Evolutionary conservation across 108 stramenopile species (phyloP).

Genomic region (Mediolabrus comicus): DNA sequence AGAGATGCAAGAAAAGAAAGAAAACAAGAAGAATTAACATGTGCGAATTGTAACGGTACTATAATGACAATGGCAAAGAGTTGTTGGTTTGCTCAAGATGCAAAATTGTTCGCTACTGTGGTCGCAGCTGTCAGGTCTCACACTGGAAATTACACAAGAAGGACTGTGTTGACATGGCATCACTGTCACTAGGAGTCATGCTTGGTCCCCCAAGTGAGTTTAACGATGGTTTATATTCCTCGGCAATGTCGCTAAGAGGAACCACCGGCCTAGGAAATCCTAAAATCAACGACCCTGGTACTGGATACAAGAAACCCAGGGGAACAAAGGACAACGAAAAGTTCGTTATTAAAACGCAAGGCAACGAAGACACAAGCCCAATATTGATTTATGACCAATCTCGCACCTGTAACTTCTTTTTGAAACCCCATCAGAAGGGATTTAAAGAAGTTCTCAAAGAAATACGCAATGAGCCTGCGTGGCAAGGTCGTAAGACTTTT

Average conservation of each 20-base stretch:
- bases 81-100: slow-evolving; percentile 26
- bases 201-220: not conserved
- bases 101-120: slow-evolving; percentile 23
- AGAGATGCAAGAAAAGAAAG: slow-evolving; percentile 13
- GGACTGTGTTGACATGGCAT: slow-evolving; percentile 8
- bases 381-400: slow-evolving; percentile 36
- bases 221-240: not conserved
- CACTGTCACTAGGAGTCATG: not conserved
- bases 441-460: slow-evolving; percentile 6
- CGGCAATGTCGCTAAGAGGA: not conserved
- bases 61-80: not conserved
- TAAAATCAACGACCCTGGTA: not conserved
- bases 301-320: slow-evolving; percentile 17
- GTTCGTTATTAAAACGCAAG: slow-evolving; percentile 38
- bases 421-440: slow-evolving; percentile 4
- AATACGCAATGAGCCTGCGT: slow-evolving; percentile 14
- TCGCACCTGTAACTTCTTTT: slow-evolving; percentile 1
- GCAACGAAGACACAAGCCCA: not conserved
- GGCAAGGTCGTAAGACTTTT: slow-evolving; percentile 34
- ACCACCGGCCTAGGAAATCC: no score
- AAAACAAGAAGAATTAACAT: not conserved
- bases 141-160: slow-evolving; percentile 43
- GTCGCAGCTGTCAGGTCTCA: slow-evolving; percentile 22
- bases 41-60: slow-evolving; percentile 4
- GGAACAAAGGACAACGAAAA: slow-evolving; percentile 6